A percentile compares a stretch with the other conserved stretches of the same genome.
These are phyloP conservation scores for Termitomyces bulborhizus DNA, from an alignment of 768 basidiomycete genomes.

Conservation along the genomic window DNA sequence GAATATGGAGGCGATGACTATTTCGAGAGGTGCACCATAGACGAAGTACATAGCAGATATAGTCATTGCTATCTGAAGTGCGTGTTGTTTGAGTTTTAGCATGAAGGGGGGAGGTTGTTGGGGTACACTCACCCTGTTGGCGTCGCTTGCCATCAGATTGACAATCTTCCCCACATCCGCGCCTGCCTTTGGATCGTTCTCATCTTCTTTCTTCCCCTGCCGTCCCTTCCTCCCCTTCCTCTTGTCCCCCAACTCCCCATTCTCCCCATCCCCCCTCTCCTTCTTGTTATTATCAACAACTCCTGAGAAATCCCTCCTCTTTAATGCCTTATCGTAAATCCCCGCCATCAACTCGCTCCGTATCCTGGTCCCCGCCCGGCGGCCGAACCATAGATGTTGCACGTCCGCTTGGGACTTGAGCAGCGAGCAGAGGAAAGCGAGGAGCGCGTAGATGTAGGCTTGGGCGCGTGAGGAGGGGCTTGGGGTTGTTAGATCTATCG, in stretches of 20 bases:
- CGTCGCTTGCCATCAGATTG: constrained; percentile 81
- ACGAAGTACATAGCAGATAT: constrained; percentile 55
- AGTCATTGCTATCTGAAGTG: constrained; percentile 40
- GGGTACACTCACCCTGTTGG: constrained; percentile 38
- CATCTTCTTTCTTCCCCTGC: constrained; percentile 23
- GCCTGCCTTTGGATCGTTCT: constrained; percentile 60
- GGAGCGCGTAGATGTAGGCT: constrained; percentile 71
- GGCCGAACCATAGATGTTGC: constrained; percentile 75
- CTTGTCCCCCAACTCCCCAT: not conserved
- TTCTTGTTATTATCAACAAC: constrained; percentile 46
- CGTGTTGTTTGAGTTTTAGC: not conserved
- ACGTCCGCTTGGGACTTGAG: constrained; percentile 63
- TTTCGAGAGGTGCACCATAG: constrained; percentile 75
- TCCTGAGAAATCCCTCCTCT: constrained; percentile 79
- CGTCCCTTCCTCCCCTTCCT: constrained; percentile 2
- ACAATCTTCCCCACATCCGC: constrained; percentile 90
- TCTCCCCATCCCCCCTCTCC: constrained; percentile 31
- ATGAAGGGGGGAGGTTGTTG: not conserved
- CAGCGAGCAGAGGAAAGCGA: constrained; percentile 61
- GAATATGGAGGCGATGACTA: constrained; percentile 65
- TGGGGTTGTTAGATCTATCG: constrained; percentile 35
- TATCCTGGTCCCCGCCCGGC: constrained; percentile 69
- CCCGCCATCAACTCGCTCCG: constrained; percentile 77
- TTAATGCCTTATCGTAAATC: constrained; percentile 86
- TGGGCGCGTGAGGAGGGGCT: constrained; percentile 22